Conservation (phyloP, 352 stramenopile genomes). For the Peronospora destructor region DNA sequence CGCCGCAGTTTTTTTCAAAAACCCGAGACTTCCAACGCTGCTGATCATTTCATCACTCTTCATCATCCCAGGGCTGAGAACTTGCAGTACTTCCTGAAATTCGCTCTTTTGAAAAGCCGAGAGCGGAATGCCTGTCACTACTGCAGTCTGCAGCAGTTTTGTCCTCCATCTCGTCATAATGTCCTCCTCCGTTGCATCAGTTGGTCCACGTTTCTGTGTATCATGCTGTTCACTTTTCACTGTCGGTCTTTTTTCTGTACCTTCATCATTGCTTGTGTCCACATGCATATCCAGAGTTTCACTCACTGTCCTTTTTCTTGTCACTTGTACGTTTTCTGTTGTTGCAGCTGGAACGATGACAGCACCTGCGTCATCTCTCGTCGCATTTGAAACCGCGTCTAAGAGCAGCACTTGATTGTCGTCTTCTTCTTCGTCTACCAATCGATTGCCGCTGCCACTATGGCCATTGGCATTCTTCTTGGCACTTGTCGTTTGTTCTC, state of each 20-base stretch:
- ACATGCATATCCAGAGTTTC: constrained; percentile 10
- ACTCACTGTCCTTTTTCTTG: constrained; percentile 15
- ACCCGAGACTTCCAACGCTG: constrained; percentile 24
- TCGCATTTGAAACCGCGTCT: constrained; percentile 3
- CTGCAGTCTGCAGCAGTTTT: constrained; percentile 28
- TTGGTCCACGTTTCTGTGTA: constrained; percentile 20
- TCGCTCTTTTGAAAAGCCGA: constrained; percentile 36
- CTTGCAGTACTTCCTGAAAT: constrained; percentile 37
- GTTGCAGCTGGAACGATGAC: not conserved
- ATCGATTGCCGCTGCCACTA: not conserved
- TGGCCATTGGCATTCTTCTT: constrained; percentile 16
- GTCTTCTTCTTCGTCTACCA: constrained; percentile 3
- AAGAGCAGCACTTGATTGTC: constrained; percentile 27
- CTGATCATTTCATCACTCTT: constrained; percentile 13
- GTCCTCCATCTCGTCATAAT: constrained; percentile 16
- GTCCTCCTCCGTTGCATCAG: constrained; percentile 6
- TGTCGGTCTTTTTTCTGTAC: constrained; percentile 2
- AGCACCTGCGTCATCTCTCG: constrained; percentile 6
- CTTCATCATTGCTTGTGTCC: too few relatives aligned
- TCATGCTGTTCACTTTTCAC: constrained; percentile 10
- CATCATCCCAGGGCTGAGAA: constrained; percentile 13
- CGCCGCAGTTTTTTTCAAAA: constrained; percentile 34
- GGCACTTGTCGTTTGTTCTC: constrained; percentile 28
- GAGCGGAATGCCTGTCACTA: constrained; percentile 34
- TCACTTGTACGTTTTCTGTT: not conserved